Evolutionary conservation across 2,329 filamentous ascomycete species (phyloP).

Genomic region (Aspergillus latus): DNA sequence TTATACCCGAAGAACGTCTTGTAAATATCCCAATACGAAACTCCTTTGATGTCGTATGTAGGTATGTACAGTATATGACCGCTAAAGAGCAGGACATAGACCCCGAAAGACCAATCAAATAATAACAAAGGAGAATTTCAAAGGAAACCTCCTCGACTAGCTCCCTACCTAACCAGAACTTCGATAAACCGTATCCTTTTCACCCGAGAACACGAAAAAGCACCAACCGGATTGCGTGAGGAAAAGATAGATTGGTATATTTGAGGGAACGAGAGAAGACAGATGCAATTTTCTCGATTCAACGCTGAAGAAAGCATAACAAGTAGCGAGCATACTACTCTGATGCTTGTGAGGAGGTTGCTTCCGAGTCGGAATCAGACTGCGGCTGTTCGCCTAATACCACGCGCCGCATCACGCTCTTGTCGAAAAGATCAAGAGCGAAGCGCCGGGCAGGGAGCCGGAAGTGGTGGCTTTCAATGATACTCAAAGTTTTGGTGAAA

Average conservation of each 20-base stretch:
- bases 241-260: not conserved
- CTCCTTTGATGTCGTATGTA: not conserved
- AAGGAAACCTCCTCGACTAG: constrained; percentile 1
- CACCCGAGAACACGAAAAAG: not conserved
- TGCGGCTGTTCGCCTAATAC: constrained; percentile 71
- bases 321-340: constrained; percentile 16
- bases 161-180: not conserved
- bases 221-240: not conserved
- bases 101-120: constrained; percentile 1
- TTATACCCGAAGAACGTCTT: too few species aligned
- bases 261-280: not conserved
- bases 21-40: too few species aligned
- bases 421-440: constrained; percentile 92
- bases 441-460: constrained; percentile 82
- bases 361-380: constrained; percentile 34
- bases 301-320: too few species aligned
- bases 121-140: not conserved
- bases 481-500: constrained; percentile 79
- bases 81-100: constrained; percentile 2
- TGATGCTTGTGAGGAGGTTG: constrained; percentile 30
- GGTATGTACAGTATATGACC: constrained; percentile 1
- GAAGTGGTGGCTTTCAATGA: constrained; percentile 88
- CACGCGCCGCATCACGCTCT: constrained; percentile 78
- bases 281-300: not conserved
- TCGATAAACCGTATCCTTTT: not conserved